Conservation (phyloP, 441 rosid genomes). For the Populus hybrid region DNA sequence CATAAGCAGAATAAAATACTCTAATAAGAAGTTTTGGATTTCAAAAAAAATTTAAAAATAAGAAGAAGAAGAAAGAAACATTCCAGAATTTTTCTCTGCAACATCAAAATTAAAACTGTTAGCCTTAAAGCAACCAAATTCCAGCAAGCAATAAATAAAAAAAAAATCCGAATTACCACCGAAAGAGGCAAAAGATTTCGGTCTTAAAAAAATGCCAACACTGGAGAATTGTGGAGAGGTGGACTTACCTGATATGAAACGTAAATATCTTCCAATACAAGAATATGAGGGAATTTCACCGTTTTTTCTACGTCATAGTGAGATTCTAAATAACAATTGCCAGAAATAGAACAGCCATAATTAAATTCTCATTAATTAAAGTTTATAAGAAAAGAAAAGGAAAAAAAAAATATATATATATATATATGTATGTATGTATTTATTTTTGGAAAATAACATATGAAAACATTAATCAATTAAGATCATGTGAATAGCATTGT, state of each 20-base stretch:
- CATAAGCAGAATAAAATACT: neutral
- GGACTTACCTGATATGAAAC: neutral
- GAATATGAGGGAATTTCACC: neutral
- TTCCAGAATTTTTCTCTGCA: neutral
- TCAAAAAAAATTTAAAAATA: fast-evolving
- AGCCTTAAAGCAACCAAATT: neutral
- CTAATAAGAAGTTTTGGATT: too few relatives aligned
- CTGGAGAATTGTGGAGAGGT: neutral
- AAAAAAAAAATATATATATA: too few relatives aligned
- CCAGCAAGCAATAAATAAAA: neutral
- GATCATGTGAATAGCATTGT: too few relatives aligned
- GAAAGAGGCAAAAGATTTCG: neutral
- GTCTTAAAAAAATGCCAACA: neutral
- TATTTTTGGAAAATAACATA: too few relatives aligned
- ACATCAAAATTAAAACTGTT: neutral
- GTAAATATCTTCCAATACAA: neutral
- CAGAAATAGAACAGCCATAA: neutral
- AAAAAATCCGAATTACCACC: neutral
- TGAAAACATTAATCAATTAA: too few relatives aligned
- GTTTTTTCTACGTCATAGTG: neutral
- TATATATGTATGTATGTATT: too few relatives aligned
- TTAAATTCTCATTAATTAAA: neutral
- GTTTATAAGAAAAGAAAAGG: too few relatives aligned
- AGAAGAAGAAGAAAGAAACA: too few relatives aligned
- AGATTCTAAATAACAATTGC: neutral